Percentiles rank a stretch among this genome's conserved stretches.
Conservation (phyloP, 192 early-diverging fungal species). For the Coemansia sp. region DNA sequence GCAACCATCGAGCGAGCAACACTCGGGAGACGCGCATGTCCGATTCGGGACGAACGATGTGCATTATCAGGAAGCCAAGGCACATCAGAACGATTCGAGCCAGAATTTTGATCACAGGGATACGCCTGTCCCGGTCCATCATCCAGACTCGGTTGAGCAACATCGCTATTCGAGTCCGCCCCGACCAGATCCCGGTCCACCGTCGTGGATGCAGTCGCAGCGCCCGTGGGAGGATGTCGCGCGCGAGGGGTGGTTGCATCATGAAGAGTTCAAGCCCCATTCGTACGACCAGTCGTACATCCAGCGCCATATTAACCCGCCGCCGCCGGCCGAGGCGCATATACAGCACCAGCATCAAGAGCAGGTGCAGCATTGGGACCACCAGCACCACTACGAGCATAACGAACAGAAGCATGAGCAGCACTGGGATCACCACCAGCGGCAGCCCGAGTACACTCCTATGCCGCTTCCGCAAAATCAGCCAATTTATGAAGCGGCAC, state of each 20-base stretch:
- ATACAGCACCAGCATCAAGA: not conserved
- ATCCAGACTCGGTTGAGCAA: not conserved
- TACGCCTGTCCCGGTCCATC: too few species aligned
- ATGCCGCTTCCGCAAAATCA: constrained; percentile 28
- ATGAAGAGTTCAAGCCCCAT: constrained; percentile 49
- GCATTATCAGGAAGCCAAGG: not conserved
- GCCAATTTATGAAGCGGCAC: constrained; percentile 45
- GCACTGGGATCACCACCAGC: constrained; percentile 4
- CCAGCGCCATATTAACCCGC: constrained; percentile 42
- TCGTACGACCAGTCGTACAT: constrained; percentile 55
- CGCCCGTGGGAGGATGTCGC: constrained; percentile 60
- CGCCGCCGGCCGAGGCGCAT: not conserved
- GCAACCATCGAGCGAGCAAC: not conserved
- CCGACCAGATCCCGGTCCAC: not conserved
- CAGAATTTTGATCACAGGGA: too few species aligned
- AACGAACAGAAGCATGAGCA: not conserved
- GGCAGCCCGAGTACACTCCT: constrained; percentile 14
- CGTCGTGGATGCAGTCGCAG: constrained; percentile 50
- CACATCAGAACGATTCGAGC: not conserved
- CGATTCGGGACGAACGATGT: not conserved
- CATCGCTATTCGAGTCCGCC: not conserved
- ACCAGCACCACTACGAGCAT: constrained; percentile 6
- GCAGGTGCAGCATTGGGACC: not conserved
- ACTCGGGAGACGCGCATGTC: not conserved
- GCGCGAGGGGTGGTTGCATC: constrained; percentile 53